phyloP scores from a whole-genome alignment of 768 basidiomycete genomes.

The Amanita inopinata region DNA sequence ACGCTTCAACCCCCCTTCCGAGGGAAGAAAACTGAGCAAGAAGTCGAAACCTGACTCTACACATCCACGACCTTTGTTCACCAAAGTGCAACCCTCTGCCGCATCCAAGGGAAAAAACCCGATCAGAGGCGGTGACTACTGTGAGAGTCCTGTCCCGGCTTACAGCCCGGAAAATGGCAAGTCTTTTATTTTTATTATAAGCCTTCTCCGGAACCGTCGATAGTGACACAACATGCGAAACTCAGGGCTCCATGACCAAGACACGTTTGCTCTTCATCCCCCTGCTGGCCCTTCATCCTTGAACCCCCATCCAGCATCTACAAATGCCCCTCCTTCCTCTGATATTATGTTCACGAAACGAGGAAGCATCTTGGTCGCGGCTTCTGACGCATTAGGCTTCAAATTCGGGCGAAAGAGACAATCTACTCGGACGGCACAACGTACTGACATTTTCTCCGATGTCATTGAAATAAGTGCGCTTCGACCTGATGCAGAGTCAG shows the following conservation, averaged over 20 bases:
- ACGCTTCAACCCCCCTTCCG: too few species aligned
- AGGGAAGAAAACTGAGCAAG: too few species aligned
- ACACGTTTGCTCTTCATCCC: neutral
- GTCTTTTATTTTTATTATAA: neutral
- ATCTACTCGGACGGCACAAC: slow-evolving; percentile 17
- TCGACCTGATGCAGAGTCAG: slow-evolving; percentile 49
- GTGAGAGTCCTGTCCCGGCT: neutral
- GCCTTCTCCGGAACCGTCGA: neutral
- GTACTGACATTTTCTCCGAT: slow-evolving; percentile 45
- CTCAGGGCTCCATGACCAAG: neutral
- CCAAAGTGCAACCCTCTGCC: neutral
- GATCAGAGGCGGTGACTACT: neutral
- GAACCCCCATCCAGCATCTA: slow-evolving; percentile 2
- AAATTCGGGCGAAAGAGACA: slow-evolving; percentile 35
- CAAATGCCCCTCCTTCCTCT: neutral
- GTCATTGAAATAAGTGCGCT: slow-evolving; percentile 64
- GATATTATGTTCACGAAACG: slow-evolving; percentile 18
- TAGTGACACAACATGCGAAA: neutral
- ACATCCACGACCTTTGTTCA: too few species aligned
- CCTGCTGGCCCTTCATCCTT: neutral
- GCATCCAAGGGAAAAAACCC: neutral
- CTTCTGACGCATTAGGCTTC: slow-evolving; percentile 40
- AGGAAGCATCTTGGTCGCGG: slow-evolving; percentile 40
- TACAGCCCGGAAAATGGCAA: neutral
- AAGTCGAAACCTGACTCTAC: too few species aligned